Evolutionary conservation across 2,329 filamentous ascomycete genomes (phyloP).

Genomic region (Teratosphaeria pseudoeucalypti): DNA sequence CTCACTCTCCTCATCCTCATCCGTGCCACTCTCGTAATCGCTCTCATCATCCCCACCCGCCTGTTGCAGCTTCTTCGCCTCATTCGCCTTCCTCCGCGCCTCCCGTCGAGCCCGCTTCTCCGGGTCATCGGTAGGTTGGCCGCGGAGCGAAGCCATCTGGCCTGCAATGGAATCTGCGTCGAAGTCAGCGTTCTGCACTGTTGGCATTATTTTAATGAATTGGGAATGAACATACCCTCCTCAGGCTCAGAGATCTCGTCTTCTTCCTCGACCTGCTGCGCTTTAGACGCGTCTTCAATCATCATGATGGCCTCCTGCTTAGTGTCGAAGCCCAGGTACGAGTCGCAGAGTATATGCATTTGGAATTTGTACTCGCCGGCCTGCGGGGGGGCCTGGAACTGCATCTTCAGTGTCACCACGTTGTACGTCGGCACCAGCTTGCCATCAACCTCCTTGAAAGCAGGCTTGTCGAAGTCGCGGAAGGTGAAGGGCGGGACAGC

Average conservation of each 20-base stretch:
- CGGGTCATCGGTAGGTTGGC: slow-evolving; percentile 19
- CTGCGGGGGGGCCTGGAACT: slow-evolving; percentile 90
- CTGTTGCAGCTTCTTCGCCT: slow-evolving; percentile 8
- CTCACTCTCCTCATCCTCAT: slow-evolving; percentile 28
- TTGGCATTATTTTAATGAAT: neutral
- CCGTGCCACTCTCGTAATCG: slow-evolving; percentile 28
- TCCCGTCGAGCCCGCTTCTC: slow-evolving; percentile 5
- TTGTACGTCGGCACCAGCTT: slow-evolving; percentile 69
- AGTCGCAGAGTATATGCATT: slow-evolving; percentile 88
- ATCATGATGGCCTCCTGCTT: slow-evolving; percentile 82
- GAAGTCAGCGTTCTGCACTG: slow-evolving; percentile 7
- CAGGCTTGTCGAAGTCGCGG: slow-evolving; percentile 77
- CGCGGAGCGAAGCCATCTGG: slow-evolving; percentile 28
- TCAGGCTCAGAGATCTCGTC: slow-evolving; percentile 97
- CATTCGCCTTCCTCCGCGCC: neutral
- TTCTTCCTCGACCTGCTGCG: slow-evolving; percentile 56
- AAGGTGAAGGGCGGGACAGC: slow-evolving; percentile 97
- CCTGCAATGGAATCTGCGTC: slow-evolving; percentile 27
- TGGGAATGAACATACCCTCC: slow-evolving; percentile 58
- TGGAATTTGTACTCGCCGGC: slow-evolving; percentile 89
- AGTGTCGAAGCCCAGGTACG: slow-evolving; percentile 87
- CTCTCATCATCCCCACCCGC: slow-evolving; percentile 24
- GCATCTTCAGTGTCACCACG: slow-evolving; percentile 92
- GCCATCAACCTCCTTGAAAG: slow-evolving; percentile 51
- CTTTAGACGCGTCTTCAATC: slow-evolving; percentile 82